Evolutionary conservation across 2,329 filamentous ascomycete genomes (phyloP), one percentile per base, ranked within the genome.

Genomic region (Lasiodiplodia theobromae): DNA sequence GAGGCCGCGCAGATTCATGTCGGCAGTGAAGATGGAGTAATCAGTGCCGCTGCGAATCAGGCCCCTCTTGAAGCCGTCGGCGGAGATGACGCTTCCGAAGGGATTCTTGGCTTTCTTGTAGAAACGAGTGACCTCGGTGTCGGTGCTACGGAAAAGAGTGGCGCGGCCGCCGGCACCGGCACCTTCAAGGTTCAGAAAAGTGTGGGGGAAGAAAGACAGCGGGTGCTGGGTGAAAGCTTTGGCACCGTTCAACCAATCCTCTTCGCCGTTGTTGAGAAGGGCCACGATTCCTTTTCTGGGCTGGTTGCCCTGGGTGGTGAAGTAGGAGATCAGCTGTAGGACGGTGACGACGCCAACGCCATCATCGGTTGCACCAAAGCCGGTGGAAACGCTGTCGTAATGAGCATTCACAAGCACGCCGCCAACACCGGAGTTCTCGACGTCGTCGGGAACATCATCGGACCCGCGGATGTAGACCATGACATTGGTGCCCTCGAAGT

Each of bases 391-490:
- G 69, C 92, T 94, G 80, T 97, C 96, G 76, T 96, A 97, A 77
- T 98, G 96, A 21, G 95, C 94, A 78, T 97, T 98, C 72, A 98
- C 92, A 54, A 99, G 86, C 21, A 97, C 93, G 38, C 94, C 93
- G 21, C 92, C 91, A 69, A 70, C 74, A 52, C 62, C 69, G 44
- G 47, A 70, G 69, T 31, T 60, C 82, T 82, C 68, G 81, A 79
- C 52, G 78, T 79, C 47, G 80, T 79, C 44, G 72, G 76, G 54
- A 31, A 90, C 87, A 72, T 95, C 93, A 65, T 94, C 88, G 47
- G 86, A 88, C 38, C 96, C 96, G 56, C 92, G 90, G 69, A 99
- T 92, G 75, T 97, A 97, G 47, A 97, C 90, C 71, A 97, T 90
- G 72, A 97, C 89, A 75, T 98, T 99, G 71, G 89, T 95, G 38